phyloP scores from a whole-genome alignment of 441 rosid genomes.

The Metrosideros polymorpha region DNA sequence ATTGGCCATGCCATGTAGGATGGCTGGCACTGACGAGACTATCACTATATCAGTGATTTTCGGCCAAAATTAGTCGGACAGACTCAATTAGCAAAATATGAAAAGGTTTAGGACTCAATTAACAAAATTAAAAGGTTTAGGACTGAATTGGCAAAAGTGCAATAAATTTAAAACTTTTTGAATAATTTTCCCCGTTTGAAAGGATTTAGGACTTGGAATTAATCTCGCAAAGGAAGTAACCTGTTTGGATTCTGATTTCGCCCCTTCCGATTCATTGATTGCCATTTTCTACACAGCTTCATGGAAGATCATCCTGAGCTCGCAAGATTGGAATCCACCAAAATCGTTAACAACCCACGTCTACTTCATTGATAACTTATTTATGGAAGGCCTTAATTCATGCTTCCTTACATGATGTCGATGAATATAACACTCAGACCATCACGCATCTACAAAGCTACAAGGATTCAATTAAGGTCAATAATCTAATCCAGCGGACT shows the following conservation, averaged over 20 bases:
- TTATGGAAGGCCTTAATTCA: background rate
- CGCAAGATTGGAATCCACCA: background rate
- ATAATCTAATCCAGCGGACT: background rate
- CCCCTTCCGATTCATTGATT: background rate
- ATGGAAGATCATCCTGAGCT: background rate
- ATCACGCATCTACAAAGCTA: background rate
- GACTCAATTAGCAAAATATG: too few species aligned
- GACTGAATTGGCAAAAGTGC: too few species aligned
- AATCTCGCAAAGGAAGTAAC: background rate
- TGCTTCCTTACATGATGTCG: background rate
- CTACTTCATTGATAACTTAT: background rate
- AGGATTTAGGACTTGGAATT: background rate
- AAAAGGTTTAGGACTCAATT: too few species aligned
- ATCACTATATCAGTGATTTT: too few species aligned
- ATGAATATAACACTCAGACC: background rate
- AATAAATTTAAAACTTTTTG: too few species aligned
- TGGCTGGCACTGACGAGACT: too few species aligned
- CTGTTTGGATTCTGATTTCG: background rate
- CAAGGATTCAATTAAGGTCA: background rate
- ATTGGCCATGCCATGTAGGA: too few species aligned
- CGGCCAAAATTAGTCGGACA: too few species aligned
- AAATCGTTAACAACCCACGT: background rate
- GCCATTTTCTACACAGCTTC: background rate
- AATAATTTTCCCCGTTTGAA: too few species aligned
- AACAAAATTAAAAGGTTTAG: too few species aligned